These are phyloP conservation scores for Penicillium fuscoglaucum DNA, from an alignment of 2,329 filamentous ascomycete genomes.

Conservation along the genomic window DNA sequence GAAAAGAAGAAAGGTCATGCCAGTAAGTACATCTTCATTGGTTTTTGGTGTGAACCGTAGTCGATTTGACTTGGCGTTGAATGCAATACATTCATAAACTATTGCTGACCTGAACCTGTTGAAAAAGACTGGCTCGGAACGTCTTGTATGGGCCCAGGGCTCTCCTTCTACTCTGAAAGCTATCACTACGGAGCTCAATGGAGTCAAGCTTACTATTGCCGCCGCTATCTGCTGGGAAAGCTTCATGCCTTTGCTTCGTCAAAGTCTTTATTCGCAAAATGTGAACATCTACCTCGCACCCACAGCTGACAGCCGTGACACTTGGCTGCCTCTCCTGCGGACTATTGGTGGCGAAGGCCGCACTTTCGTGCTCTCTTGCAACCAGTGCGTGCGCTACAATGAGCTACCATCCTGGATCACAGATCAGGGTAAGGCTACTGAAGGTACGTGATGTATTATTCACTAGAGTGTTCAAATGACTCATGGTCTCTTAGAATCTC, in stretches of 20 bases:
- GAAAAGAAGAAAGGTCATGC: slow-evolving; percentile 91
- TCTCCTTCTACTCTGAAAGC: slow-evolving; percentile 75
- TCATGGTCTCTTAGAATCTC: slow-evolving; percentile 1
- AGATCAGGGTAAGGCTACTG: slow-evolving; percentile 17
- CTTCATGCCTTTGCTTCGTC: slow-evolving; percentile 87
- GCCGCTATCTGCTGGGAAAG: slow-evolving; percentile 96
- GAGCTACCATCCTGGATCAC: slow-evolving; percentile 61
- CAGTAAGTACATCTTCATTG: slow-evolving; percentile 52
- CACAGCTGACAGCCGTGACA: slow-evolving; percentile 79
- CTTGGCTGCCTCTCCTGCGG: slow-evolving; percentile 79
- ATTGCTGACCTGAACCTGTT: neutral
- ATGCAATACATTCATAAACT: neutral
- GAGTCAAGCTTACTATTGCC: slow-evolving; percentile 75
- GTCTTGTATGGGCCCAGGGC: slow-evolving; percentile 86
- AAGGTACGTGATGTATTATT: slow-evolving; percentile 38
- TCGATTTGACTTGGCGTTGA: neutral
- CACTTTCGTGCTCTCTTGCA: slow-evolving; percentile 81
- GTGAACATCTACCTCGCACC: slow-evolving; percentile 90
- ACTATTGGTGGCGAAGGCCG: slow-evolving; percentile 79
- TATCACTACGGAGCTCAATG: slow-evolving; percentile 75
- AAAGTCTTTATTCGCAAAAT: slow-evolving; percentile 83
- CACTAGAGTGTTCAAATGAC: neutral
- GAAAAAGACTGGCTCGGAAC: slow-evolving; percentile 70
- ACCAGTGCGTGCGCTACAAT: slow-evolving; percentile 70
- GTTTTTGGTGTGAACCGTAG: neutral